Evolutionary conservation across 23 red algal species (phyloP).

Genomic region (Cyanidioschyzon merolae): DNA sequence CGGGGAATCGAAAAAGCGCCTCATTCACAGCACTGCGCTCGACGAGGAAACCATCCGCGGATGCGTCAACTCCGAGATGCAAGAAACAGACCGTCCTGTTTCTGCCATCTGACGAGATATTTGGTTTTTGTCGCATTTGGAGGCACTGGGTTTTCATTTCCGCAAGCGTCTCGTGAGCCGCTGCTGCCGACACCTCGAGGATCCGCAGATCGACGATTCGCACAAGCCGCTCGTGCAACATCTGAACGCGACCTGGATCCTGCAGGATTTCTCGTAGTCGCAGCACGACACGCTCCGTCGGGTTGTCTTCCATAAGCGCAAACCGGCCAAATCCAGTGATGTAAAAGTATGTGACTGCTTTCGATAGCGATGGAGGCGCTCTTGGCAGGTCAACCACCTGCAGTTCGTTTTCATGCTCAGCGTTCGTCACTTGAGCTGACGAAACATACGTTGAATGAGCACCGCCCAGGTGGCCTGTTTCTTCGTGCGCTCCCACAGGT

Average conservation of each 20-base stretch:
- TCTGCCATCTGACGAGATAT: background rate
- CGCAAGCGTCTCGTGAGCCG: background rate
- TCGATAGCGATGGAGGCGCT: background rate
- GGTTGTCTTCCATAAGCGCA: background rate
- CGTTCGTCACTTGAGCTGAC: no score
- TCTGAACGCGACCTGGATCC: background rate
- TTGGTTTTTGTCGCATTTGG: background rate
- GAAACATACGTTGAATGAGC: no score
- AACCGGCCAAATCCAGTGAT: background rate
- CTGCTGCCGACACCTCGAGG: background rate
- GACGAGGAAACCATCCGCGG: background rate
- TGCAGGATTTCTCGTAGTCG: background rate
- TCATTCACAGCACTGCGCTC: background rate
- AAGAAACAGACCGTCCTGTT: background rate
- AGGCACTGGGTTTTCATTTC: background rate
- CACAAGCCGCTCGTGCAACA: background rate
- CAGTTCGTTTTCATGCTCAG: no score
- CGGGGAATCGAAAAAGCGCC: slow-evolving; percentile 2
- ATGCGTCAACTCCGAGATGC: slow-evolving; percentile 3
- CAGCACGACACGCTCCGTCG: background rate
- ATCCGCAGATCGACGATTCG: background rate
- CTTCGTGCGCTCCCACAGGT: no score
- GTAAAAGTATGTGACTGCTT: slow-evolving; percentile 5
- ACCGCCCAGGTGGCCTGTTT: no score
- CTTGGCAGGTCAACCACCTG: no score